Evolutionary conservation across 306 rosid genomes (phyloP).

Genomic region (Carpinus fangiana): DNA sequence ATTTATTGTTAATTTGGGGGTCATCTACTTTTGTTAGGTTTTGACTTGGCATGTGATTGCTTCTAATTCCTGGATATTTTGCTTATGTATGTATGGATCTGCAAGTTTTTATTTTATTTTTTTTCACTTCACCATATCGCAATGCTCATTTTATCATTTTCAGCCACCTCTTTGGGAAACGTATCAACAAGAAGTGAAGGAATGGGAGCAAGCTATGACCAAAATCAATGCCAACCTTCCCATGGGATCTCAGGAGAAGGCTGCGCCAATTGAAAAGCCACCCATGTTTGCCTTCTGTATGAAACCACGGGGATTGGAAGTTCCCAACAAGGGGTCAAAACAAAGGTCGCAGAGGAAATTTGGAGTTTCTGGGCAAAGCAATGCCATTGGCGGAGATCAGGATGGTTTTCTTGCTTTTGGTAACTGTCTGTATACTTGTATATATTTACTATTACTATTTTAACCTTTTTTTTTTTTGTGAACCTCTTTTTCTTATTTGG

Average conservation of each 20-base stretch:
- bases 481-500: slow-evolving; percentile 20
- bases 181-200: slow-evolving; percentile 66
- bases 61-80: slow-evolving; percentile 1
- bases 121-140: background rate
- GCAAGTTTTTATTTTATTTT: slow-evolving; percentile 13
- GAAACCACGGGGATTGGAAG: slow-evolving; percentile 92
- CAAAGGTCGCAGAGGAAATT: slow-evolving; percentile 79
- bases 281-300: slow-evolving; percentile 91
- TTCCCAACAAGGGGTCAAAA: slow-evolving; percentile 71
- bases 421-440: slow-evolving; percentile 32
- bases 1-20: background rate
- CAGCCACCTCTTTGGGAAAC: slow-evolving; percentile 90
- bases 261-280: slow-evolving; percentile 72
- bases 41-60: background rate
- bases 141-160: slow-evolving; percentile 16
- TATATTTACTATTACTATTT: slow-evolving; percentile 9
- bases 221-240: slow-evolving; percentile 41
- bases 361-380: slow-evolving; percentile 62
- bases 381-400: slow-evolving; percentile 50
- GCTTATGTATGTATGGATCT: slow-evolving; percentile 5
- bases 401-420: slow-evolving; percentile 70
- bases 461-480: background rate
- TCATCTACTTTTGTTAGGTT: background rate
- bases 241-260: slow-evolving; percentile 54
- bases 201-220: slow-evolving; percentile 72